Evolutionary conservation across 805 yeast genomes (phyloP), one percentile per base, ranked within the genome.

Genomic region (Wickerhamomyces chambardii): DNA sequence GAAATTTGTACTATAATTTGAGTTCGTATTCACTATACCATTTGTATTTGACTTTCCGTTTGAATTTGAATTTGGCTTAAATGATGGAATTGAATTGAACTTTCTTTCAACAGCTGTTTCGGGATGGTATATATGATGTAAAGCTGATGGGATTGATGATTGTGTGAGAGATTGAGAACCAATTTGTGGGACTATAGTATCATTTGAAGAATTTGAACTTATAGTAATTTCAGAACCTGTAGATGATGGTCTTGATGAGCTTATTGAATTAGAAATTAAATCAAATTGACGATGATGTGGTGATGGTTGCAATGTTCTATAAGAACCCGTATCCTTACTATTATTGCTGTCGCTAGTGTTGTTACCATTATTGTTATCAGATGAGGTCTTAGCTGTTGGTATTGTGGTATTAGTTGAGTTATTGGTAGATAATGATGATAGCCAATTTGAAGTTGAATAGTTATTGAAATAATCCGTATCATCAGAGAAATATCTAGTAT

Each of bases 401-500:
- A 31, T 10, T 6, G 33, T 17, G n/a, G 18, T 7, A 19, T n/a
- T 30, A 9, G 21, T 6, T 17, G 14, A 7, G 18, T 9, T 9
- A 5, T 10, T 16, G 21, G 4, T 18, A 15, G 47, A 30, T 17
- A 42, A 30, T 7, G 41, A 15, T 4, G 41, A 30, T 36, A 41
- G 26, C 35, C 38, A 38, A 12, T 16, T 5, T 17, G 33, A 24
- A 31, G 15, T 25, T 31, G 29, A 26, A 28, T 29, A 28, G 9
- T 28, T 31, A 6, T 33, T 31, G 33, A 48, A 47, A 40, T 50
- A 50, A 35, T 46, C 46, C 31, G 53, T 50, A 28, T 48, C 55
- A 30, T 49, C 56, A 14, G 51, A 41, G 34, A 51, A 51, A 35
- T 43, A 45, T 33, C 56, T 48, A 30, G 46, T 31, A n/a, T 41